Evolutionary conservation across 176 grass and related monocot species (phyloP), one percentile per base, ranked within the genome.

Genomic region (Metroxylon sagu): DNA sequence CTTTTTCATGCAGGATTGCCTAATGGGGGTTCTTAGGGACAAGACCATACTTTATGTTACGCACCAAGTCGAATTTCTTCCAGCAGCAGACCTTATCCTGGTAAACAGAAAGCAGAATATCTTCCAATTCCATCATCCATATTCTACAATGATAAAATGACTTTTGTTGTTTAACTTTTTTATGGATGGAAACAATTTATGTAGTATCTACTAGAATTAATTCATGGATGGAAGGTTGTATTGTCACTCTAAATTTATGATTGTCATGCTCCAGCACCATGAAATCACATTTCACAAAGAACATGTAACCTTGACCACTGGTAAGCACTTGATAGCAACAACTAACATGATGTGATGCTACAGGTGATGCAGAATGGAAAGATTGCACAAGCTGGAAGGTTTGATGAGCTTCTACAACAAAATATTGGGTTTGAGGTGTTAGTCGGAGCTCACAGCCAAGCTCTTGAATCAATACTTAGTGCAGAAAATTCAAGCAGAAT

Each of bases 21-120:
- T 98, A 52, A 85, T 98, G 93, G 84, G 87, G 28, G 52, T 85
- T 65, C 93, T 98, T 54, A 88, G 80, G 62, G 84, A 85, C 26
- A 98, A 92, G 75, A 98, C 93, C 29, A 76, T 98, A 78, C 5
- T 98, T 48, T 98, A 92, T 65, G 82, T 98, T 49, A 98, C 93
- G 5, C 93, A 98, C 68, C 93, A 98, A 85, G 87, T 98, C 14
- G 93, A 98, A 78, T 98, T 92, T 80, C 87, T 98, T 78, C 93
- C 93, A 54, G 79, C 56, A 3, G 93, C 93, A 3, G 87, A 98
- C 52, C 65, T 98, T 70, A 98, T 98, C 76, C 56, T 98, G 52
- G 93, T 92, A 92, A 74, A 71, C 52, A 68, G 2, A 18, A 78
- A 54, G 18, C 26, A 19, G 52, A 4, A 57, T 43, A 53, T 28